phyloP scores from a whole-genome alignment of 1,139 yeast genomes.

The Pichia sp. region DNA sequence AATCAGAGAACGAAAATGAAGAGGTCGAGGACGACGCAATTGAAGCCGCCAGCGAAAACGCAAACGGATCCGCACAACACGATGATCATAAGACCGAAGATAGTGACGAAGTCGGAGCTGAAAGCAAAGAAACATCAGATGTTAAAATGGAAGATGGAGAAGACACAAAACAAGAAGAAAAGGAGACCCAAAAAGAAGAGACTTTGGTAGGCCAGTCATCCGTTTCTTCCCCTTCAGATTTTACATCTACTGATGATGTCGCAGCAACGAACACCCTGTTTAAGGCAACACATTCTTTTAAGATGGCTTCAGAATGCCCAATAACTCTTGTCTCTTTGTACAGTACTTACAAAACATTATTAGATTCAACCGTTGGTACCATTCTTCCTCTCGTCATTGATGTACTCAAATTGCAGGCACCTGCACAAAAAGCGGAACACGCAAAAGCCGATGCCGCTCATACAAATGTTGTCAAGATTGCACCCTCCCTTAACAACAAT shows the following conservation, averaged over 20 bases:
- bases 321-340: slow-evolving; percentile 91
- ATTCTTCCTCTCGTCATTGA: slow-evolving; percentile 82
- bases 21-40: too few relatives aligned
- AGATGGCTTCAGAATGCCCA: slow-evolving; percentile 93
- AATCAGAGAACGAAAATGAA: neutral
- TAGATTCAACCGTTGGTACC: slow-evolving; percentile 64
- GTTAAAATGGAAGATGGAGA: neutral
- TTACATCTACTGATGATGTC: slow-evolving; percentile 36
- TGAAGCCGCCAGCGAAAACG: too few relatives aligned
- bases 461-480: slow-evolving; percentile 47
- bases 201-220: neutral
- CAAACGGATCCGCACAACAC: neutral
- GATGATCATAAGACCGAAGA: slow-evolving; percentile 3
- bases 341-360: slow-evolving; percentile 78
- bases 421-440: slow-evolving; percentile 67
- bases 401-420: slow-evolving; percentile 71
- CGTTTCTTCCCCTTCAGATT: slow-evolving; percentile 34
- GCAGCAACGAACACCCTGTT: slow-evolving; percentile 39
- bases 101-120: slow-evolving; percentile 20
- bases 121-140: slow-evolving; percentile 2
- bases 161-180: slow-evolving; percentile 30
- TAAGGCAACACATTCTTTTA: slow-evolving; percentile 75
- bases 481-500: slow-evolving; percentile 74
- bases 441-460: slow-evolving; percentile 56
- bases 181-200: neutral